Evolutionary conservation across 768 basidiomycete genomes (phyloP).

Genomic region (Boletus pseudo-olivaceus): DNA sequence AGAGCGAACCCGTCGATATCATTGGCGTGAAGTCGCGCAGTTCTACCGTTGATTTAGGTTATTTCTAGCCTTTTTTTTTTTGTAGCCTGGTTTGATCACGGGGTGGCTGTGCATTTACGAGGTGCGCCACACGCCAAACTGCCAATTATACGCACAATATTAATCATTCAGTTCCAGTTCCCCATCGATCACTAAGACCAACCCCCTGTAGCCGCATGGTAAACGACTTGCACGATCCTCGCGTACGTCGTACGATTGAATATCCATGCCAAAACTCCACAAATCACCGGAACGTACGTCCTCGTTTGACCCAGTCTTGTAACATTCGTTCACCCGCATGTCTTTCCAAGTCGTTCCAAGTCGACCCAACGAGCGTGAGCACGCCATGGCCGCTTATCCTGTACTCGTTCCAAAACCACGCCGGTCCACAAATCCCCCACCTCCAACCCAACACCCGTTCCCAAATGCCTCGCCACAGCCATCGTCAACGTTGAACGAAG

Average conservation of each 20-base stretch:
- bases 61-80: neutral
- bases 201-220: neutral
- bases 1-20: too few relatives aligned
- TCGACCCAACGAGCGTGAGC: neutral
- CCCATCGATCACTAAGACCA: too few relatives aligned
- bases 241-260: neutral
- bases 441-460: neutral
- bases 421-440: neutral
- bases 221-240: neutral
- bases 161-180: too few relatives aligned
- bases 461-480: neutral
- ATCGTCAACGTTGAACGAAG: conserved; percentile 17
- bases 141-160: too few relatives aligned
- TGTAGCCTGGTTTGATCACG: neutral
- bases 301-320: neutral
- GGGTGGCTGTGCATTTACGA: neutral
- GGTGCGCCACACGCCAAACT: too few relatives aligned
- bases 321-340: neutral
- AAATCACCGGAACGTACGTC: neutral
- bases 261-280: neutral
- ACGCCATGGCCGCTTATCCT: neutral
- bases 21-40: neutral
- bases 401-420: neutral
- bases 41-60: neutral
- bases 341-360: conserved; percentile 9